phyloP scores from a whole-genome alignment of 2,329 filamentous ascomycete genomes.

The Blumeriella jaapii region DNA sequence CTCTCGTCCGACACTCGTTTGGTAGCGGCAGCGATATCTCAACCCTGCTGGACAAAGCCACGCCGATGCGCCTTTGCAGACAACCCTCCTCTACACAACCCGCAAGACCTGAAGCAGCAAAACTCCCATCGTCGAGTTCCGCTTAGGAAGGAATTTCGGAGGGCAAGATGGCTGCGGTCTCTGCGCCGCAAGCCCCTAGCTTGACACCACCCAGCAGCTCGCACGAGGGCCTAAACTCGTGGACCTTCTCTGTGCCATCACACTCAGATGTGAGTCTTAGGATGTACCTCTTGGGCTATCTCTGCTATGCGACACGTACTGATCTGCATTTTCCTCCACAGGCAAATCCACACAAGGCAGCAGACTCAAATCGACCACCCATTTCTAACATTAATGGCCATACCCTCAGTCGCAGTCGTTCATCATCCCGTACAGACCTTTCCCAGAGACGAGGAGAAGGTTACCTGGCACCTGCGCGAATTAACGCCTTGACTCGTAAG shows the following conservation, averaged over 20 bases:
- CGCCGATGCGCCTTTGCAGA: constrained; percentile 6
- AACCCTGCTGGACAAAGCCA: constrained; percentile 11
- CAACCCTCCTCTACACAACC: constrained; percentile 1
- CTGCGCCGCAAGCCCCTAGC: constrained; percentile 26
- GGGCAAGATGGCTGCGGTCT: constrained; percentile 27
- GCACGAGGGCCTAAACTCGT: constrained; percentile 21
- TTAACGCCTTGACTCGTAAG: constrained; percentile 30
- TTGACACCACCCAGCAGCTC: constrained; percentile 26
- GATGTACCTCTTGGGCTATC: neutral
- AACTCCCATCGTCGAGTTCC: constrained; percentile 6
- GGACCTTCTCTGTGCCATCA: constrained; percentile 25
- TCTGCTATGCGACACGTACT: constrained; percentile 2
- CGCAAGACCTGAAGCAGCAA: constrained; percentile 1
- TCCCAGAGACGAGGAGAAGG: constrained; percentile 19
- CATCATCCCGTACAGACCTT: constrained; percentile 19
- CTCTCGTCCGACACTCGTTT: no score
- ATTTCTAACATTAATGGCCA: constrained; percentile 19
- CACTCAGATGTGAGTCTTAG: constrained; percentile 21
- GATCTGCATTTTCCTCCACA: constrained; percentile 1
- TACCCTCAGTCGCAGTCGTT: constrained; percentile 11
- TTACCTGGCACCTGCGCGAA: constrained; percentile 27
- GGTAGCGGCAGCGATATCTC: no score
- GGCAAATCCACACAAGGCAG: constrained; percentile 11
- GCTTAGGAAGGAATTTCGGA: constrained; percentile 9
- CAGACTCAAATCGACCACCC: constrained; percentile 12